Conservation (phyloP, 345 rosid species). For the Gossypium herbaceum region DNA sequence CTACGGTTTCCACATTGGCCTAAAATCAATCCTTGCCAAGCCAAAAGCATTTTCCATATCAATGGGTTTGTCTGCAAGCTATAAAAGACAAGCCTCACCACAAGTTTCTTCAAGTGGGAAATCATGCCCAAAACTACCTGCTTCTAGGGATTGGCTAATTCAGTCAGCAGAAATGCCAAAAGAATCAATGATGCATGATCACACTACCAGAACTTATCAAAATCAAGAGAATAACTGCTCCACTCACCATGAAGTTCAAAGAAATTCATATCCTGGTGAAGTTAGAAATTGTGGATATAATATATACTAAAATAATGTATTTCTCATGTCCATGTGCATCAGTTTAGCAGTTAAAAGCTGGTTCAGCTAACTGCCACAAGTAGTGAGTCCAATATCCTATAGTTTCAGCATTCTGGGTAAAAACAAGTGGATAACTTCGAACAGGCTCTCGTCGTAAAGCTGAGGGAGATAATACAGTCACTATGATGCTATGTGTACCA, state of each 20-base stretch:
- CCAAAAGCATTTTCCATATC: neutral
- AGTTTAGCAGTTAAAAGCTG: neutral
- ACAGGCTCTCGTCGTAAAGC: conserved; percentile 17
- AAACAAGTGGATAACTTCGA: conserved; percentile 17
- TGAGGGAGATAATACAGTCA: conserved; percentile 19
- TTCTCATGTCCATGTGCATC: neutral
- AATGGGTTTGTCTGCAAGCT: conserved; percentile 11
- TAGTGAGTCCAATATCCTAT: neutral
- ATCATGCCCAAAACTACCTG: conserved; percentile 12
- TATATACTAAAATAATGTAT: neutral
- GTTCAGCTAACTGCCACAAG: neutral
- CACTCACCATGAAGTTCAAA: conserved; percentile 18
- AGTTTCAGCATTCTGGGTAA: conserved; percentile 11
- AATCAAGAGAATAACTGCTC: conserved; percentile 24
- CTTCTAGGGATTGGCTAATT: conserved; percentile 16
- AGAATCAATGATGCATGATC: neutral
- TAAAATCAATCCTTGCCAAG: conserved; percentile 15
- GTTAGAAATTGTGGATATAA: neutral
- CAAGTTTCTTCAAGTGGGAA: conserved; percentile 7
- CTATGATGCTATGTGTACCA: conserved; percentile 21
- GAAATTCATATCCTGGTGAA: conserved; percentile 2
- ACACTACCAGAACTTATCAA: conserved; percentile 1
- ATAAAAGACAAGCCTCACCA: conserved; percentile 10
- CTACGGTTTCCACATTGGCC: neutral
- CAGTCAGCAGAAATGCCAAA: conserved; percentile 16